A percentile compares a stretch with the other conserved stretches of the same genome.
Evolutionary conservation across 2,329 filamentous ascomycete species (phyloP).

Genomic region (Lojkania enalia): DNA sequence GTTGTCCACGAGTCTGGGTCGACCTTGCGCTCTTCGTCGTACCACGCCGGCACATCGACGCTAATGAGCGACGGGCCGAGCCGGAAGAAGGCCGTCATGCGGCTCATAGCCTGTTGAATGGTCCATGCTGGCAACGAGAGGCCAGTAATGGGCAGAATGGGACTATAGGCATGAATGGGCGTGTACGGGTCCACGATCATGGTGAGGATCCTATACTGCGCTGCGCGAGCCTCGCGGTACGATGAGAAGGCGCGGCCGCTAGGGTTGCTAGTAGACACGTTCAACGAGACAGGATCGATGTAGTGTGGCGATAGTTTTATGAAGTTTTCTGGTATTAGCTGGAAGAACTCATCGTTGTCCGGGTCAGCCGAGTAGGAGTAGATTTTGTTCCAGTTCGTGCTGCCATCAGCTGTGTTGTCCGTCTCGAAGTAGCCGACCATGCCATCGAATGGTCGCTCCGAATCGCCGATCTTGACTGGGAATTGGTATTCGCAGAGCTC

Average conservation of each 20-base stretch:
- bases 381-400: conserved; percentile 24
- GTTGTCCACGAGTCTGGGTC: not conserved
- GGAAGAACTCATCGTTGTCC: not conserved
- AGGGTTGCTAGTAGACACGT: not conserved
- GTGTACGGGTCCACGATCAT: conserved; percentile 43
- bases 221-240: not conserved
- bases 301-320: not conserved
- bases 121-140: conserved; percentile 45
- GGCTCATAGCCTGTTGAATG: conserved; percentile 42
- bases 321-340: not conserved
- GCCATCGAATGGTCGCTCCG: conserved; percentile 41
- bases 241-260: not conserved
- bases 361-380: not conserved
- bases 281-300: not conserved
- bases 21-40: not conserved
- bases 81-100: conserved; percentile 50
- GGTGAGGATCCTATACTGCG: not conserved
- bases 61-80: conserved; percentile 41
- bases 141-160: conserved; percentile 35
- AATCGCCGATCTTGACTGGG: conserved; percentile 45
- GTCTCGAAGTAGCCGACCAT: conserved; percentile 46
- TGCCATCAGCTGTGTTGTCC: not conserved
- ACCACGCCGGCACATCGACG: not conserved
- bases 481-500: conserved; percentile 40
- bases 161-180: conserved; percentile 41